phyloP scores from a whole-genome alignment of 2,329 filamentous ascomycete genomes.

The Plectosphaerella plurivora region DNA sequence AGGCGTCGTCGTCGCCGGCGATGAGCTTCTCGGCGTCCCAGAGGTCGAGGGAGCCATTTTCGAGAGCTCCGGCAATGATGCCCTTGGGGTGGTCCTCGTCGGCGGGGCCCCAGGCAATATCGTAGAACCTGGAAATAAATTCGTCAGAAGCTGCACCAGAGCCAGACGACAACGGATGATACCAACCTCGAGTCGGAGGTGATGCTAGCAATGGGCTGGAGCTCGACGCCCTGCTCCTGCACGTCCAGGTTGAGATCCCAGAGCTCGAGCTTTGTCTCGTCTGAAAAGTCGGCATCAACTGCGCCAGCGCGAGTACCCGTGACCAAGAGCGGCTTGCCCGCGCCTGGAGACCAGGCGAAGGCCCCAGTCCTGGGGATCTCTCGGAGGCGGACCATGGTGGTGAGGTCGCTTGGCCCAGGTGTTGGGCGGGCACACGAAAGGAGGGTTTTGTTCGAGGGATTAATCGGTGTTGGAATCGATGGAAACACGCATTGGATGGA shows the following conservation, averaged over 20 bases:
- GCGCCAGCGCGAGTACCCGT: conserved; percentile 94
- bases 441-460: neutral
- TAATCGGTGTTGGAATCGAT: no score
- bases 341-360: conserved; percentile 91
- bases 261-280: conserved; percentile 91
- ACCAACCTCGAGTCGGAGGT: conserved; percentile 81
- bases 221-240: conserved; percentile 70
- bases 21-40: conserved; percentile 80
- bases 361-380: conserved; percentile 95
- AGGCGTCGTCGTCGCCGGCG: conserved; percentile 59
- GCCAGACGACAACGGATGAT: neutral
- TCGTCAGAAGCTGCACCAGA: neutral
- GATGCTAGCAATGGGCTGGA: conserved; percentile 80
- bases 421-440: neutral
- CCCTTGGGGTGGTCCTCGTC: conserved; percentile 75
- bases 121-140: conserved; percentile 73
- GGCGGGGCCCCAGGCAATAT: conserved; percentile 88
- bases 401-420: conserved; percentile 17
- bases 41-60: conserved; percentile 88
- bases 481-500: no score
- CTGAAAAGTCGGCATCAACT: conserved; percentile 95
- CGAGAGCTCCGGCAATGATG: conserved; percentile 90
- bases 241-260: conserved; percentile 89
- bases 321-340: conserved; percentile 75
- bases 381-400: conserved; percentile 85